Base-by-base conservation (phyloP, 2,329 filamentous ascomycete genomes). In the Ophiostoma australiae region DNA sequence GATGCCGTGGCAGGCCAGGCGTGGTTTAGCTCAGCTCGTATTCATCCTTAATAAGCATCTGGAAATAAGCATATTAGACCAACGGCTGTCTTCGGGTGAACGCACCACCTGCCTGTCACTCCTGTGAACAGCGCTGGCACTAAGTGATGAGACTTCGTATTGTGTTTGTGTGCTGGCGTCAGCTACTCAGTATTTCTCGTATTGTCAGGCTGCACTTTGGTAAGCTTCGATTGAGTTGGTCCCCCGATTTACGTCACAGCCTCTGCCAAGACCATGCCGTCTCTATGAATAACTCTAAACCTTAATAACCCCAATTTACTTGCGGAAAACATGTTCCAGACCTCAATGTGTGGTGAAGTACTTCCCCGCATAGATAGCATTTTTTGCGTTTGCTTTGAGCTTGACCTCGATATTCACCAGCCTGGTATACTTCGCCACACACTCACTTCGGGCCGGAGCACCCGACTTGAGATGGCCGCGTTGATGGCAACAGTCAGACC, bases 101-200 rank as follows among this genome's bases (percentile, higher is more conserved):
- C n/a, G n/a, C n/a, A 23, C 7, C 52, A 58, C n/a, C 17, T n/a
- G 17, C 4, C 52, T 58, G 52, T 58, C 52, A 58, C 52, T 11
- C 52, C 23, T 58, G 52, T 11, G 41, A 55, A 27, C 52, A 10
- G 8, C 8, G 27, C 52, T 55, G 15, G 48, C 48, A 4, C 48
- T 55, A 55, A 55, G 4, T n/a, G 48, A 15, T 48, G 52, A n/a
- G 23, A 55, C 20, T 55, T 55, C 52, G 52, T 55, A 55, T 55
- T 55, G 52, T 58, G n/a, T 58, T n/a, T n/a, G n/a, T n/a, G 23
- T 58, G 52, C 52, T 58, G 52, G 52, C 52, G 52, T 27, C n/a
- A 27, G 23, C 15, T n/a, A 7, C n/a, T n/a, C n/a, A n/a, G n/a
- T n/a, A n/a, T 27, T 58, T 13, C 23, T 58, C 52, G 52, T 58